Evolutionary conservation across 2,329 filamentous ascomycete species (phyloP).

Genomic region (Boeremia exigua): DNA sequence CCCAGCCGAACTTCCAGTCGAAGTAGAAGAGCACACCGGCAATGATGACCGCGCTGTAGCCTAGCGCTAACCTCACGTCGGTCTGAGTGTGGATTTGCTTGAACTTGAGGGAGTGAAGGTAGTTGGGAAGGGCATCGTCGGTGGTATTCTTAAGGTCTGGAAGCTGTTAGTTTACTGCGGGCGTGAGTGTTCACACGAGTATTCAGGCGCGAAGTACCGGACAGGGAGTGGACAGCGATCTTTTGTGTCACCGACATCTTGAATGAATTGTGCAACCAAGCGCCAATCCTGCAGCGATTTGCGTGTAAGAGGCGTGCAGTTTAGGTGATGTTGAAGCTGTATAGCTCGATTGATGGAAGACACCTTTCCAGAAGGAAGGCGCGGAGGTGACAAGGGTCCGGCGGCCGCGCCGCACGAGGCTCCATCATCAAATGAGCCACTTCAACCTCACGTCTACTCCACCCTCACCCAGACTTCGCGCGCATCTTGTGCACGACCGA

Average conservation of each 20-base stretch:
- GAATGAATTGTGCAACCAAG: neutral
- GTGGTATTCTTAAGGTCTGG: constrained; percentile 94
- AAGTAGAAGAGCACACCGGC: constrained; percentile 85
- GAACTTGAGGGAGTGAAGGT: constrained; percentile 88
- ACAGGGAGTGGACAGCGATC: constrained; percentile 71
- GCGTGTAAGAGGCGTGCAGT: neutral
- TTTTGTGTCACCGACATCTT: constrained; percentile 53
- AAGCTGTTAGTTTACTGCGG: constrained; percentile 19
- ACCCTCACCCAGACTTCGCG: constrained; percentile 16
- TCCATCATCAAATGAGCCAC: constrained; percentile 27
- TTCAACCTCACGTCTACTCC: constrained; percentile 25
- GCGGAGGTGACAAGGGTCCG: constrained; percentile 40
- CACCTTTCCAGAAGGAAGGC: constrained; percentile 45
- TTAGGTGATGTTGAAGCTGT: constrained; percentile 16
- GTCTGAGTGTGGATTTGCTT: constrained; percentile 78
- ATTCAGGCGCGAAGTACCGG: constrained; percentile 57
- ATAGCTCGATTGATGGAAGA: constrained; percentile 37
- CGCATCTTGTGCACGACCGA: constrained; percentile 26
- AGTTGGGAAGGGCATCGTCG: constrained; percentile 92
- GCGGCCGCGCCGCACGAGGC: constrained; percentile 34
- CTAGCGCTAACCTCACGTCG: constrained; percentile 82
- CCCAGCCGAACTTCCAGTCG: constrained; percentile 92
- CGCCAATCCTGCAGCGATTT: neutral
- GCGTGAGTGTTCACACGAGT: neutral
- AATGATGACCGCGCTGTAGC: constrained; percentile 81